These are phyloP conservation scores for Aspergillus felis DNA, from an alignment of 2,329 filamentous ascomycete genomes.

Conservation along the genomic window DNA sequence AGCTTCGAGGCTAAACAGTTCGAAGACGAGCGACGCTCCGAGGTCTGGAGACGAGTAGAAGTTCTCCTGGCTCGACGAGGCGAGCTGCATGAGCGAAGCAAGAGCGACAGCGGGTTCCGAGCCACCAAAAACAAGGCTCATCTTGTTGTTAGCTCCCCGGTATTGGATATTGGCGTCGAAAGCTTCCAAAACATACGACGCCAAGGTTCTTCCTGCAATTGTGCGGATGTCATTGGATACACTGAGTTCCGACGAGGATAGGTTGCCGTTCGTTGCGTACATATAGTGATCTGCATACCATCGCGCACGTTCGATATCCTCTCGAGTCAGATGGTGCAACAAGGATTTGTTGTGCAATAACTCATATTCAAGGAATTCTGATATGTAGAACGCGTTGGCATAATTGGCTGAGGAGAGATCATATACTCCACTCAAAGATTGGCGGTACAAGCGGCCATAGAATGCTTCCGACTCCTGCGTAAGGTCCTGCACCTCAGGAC, in stretches of 20 bases:
- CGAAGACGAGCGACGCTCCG: conserved; percentile 50
- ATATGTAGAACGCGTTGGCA: conserved; percentile 51
- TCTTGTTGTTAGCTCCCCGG: conserved; percentile 37
- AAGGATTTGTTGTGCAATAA: conserved; percentile 49
- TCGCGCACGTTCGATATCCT: conserved; percentile 36
- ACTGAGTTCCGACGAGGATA: conserved; percentile 25
- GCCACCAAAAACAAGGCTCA: conserved; percentile 49
- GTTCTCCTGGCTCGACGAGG: conserved; percentile 33
- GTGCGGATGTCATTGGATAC: conserved; percentile 31
- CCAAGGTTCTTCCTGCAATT: conserved; percentile 43
- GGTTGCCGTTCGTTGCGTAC: conserved; percentile 47
- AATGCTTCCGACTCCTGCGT: conserved; percentile 37
- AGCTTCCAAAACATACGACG: conserved; percentile 34
- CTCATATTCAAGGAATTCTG: conserved; percentile 55
- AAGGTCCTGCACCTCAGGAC: conserved; percentile 39
- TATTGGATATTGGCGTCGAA: conserved; percentile 37
- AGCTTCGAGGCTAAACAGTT: conserved; percentile 46
- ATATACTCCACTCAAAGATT: conserved; percentile 43
- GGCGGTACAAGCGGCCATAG: conserved; percentile 45
- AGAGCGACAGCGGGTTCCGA: conserved; percentile 50
- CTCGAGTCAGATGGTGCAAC: conserved; percentile 24
- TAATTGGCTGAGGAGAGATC: conserved; percentile 42
- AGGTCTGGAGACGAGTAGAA: conserved; percentile 49
- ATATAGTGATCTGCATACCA: conserved; percentile 49
- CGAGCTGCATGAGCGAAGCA: conserved; percentile 44